Evolutionary conservation across 306 rosid species (phyloP).

Genomic region (Luffa acutangula): DNA sequence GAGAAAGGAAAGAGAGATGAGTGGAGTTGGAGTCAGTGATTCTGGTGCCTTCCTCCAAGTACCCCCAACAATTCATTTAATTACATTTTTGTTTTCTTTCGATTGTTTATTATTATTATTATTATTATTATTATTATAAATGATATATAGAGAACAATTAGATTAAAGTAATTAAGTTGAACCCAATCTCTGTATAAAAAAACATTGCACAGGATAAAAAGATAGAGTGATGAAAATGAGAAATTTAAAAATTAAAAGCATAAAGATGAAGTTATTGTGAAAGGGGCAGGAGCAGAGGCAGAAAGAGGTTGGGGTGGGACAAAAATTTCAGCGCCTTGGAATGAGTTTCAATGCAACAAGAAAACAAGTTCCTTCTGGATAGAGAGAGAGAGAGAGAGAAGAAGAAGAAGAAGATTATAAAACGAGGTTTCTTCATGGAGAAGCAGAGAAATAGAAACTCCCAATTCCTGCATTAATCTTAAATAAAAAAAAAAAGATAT

Average conservation of each 20-base stretch:
- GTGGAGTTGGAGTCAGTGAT: slow-evolving; percentile 46
- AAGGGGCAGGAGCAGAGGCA: background rate
- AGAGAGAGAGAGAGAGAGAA: background rate
- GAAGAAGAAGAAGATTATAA: background rate
- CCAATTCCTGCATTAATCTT: background rate
- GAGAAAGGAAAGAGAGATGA: slow-evolving; percentile 36
- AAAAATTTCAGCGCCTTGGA: background rate
- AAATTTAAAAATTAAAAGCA: no score
- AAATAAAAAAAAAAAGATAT: background rate
- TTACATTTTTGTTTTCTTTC: background rate
- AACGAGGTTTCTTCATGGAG: background rate
- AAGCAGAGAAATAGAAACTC: background rate
- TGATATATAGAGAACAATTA: no score
- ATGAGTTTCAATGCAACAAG: background rate
- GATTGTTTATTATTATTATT: background rate
- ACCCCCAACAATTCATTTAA: background rate
- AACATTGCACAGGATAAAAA: no score
- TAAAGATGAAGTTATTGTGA: background rate
- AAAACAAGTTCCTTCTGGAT: background rate
- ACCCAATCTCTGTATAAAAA: no score
- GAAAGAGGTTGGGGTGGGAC: background rate
- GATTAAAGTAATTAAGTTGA: no score
- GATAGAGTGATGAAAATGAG: no score
- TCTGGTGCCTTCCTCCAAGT: background rate
- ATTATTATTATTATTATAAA: no score